phyloP scores from a whole-genome alignment of 2,329 filamentous ascomycete genomes.

The Sporothrix luriei region DNA sequence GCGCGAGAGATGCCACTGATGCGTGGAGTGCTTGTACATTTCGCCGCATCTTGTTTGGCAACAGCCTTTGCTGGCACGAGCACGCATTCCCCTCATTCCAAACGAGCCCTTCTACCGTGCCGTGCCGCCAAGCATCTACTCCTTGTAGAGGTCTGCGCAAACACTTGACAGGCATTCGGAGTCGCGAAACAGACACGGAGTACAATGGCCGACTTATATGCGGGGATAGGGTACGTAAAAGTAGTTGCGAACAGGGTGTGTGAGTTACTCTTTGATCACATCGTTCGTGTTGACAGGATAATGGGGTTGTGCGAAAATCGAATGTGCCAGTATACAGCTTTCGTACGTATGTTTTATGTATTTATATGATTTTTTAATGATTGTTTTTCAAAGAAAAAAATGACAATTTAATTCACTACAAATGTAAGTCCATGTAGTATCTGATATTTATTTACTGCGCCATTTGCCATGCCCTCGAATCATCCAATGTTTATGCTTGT shows the following conservation, averaged over 20 bases:
- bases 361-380: background rate
- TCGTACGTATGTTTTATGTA: too few species aligned
- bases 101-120: constrained; percentile 24
- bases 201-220: background rate
- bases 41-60: background rate
- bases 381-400: background rate
- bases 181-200: background rate
- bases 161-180: background rate
- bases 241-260: constrained; percentile 5
- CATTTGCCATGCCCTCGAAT: background rate
- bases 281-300: constrained; percentile 5
- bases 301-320: background rate
- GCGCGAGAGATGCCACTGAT: too few species aligned
- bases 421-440: background rate
- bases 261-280: background rate
- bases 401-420: too few species aligned
- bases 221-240: background rate
- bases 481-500: background rate
- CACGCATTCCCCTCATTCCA: constrained; percentile 1
- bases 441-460: background rate
- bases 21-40: background rate
- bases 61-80: background rate
- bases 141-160: background rate
- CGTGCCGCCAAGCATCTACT: background rate
- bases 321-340: background rate